phyloP scores from a whole-genome alignment of 1,284 basidiomycete species.

The Naganishia sp. region DNA sequence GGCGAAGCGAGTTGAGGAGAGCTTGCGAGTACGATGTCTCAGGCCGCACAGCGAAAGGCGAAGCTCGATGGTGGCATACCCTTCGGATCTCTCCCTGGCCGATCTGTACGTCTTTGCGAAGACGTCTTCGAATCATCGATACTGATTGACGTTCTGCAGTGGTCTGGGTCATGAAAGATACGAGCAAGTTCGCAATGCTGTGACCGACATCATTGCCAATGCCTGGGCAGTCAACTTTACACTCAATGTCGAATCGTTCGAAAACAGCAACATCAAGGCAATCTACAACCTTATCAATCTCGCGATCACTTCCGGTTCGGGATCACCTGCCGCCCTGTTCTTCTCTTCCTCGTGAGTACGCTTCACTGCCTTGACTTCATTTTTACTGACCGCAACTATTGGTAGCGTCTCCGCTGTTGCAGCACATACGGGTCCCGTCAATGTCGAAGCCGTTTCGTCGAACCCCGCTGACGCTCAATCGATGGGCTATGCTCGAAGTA shows the following conservation, averaged over 20 bases:
- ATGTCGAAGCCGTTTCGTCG: conserved; percentile 54
- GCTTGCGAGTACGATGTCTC: conserved; percentile 46
- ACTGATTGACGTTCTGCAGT: conserved; percentile 8
- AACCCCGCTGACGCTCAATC: conserved; percentile 54
- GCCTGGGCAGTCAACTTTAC: conserved; percentile 33
- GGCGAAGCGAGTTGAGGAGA: conserved; percentile 49
- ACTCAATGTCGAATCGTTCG: conserved; percentile 31
- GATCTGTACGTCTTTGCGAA: conserved; percentile 21
- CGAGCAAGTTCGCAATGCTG: not conserved
- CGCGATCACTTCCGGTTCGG: conserved; percentile 18
- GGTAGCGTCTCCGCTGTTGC: conserved; percentile 25
- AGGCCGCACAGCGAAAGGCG: conserved; percentile 30
- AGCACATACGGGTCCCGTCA: conserved; percentile 21
- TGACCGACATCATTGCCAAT: conserved; percentile 29
- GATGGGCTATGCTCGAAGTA: conserved; percentile 60
- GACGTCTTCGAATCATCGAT: not conserved
- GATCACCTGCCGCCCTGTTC: conserved; percentile 10
- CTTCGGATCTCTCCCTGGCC: conserved; percentile 17
- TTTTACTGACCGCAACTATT: not conserved
- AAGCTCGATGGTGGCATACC: conserved; percentile 6
- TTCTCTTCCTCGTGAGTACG: conserved; percentile 28
- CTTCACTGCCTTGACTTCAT: not conserved
- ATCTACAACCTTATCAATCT: conserved; percentile 30
- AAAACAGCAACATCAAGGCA: conserved; percentile 30
- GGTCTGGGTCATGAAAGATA: conserved; percentile 21